Evolutionary conservation across 352 stramenopile species (phyloP), one percentile per base, ranked within the genome.

Genomic region (Globisporangium sylvaticum): DNA sequence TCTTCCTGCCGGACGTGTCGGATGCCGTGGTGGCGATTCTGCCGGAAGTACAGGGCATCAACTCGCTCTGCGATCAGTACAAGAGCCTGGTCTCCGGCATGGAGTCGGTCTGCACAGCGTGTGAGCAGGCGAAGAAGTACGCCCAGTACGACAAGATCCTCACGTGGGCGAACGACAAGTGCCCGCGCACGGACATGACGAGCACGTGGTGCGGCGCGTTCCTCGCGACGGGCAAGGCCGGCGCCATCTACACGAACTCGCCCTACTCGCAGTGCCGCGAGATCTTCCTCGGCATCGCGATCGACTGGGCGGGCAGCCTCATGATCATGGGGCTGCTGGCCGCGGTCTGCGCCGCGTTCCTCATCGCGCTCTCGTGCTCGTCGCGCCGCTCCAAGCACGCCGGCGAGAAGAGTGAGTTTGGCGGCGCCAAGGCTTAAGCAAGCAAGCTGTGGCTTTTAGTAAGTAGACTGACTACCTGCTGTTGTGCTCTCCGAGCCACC

Each of bases 81-180:
- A 66, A 78, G 8, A 63, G 57, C 22, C 60, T 78, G 27, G 67
- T 84, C 18, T 65, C 76, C 7, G 50, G 73, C 25, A 67, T 92
- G 2, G 52, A 80, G 39, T 75, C 70, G 6, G 67, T 90, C 34
- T 91, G 83, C 59, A 58, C 69, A 0, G 81, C 68, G n/a, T 95
- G 87, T 22, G 69, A 72, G 42, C 64, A 69, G 18, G 86, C 82
- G 14, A 83, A 78, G 37, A 37, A 90, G 58, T 83, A 86, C 52
- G 65, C 80, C 34, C 88, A 92, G 65, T 86, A 90, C 58, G 85
- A 80, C n/a, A 70, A 71, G 32, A 75, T 95, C n/a, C 76, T 93
- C 29, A 79, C 90, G 63, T 95, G 87, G 87, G 80, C 84, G 9
- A 87, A 93, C 71, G 77, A 87, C 64, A 53, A 95, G 74, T 95